Conservation (phyloP, 257 asterid genomes). For the Datura wrightii region DNA sequence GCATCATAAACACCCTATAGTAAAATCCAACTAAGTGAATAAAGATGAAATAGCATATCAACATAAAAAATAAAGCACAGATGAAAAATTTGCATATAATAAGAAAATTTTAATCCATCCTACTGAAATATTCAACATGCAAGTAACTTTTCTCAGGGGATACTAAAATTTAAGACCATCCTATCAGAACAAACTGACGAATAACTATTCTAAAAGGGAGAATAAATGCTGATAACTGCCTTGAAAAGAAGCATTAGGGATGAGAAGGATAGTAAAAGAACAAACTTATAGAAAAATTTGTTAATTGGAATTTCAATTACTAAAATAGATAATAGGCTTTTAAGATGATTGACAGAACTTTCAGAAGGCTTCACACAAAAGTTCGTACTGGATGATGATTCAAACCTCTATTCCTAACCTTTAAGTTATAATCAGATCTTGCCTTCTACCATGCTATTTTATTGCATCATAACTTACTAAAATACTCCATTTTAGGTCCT, state of each 20-base stretch:
- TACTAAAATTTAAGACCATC: background rate
- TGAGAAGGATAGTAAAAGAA: slow-evolving; percentile 7
- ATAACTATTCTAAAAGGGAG: background rate
- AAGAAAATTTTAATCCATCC: background rate
- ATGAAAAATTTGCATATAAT: background rate
- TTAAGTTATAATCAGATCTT: slow-evolving; percentile 14
- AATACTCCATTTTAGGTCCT: slow-evolving; percentile 1
- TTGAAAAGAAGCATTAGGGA: background rate
- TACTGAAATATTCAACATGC: background rate
- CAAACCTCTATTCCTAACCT: background rate
- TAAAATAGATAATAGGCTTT: background rate
- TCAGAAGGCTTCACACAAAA: slow-evolving; percentile 13
- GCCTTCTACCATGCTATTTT: background rate
- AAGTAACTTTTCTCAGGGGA: background rate
- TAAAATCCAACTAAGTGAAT: slow-evolving; percentile 31
- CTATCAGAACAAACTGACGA: background rate
- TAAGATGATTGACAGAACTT: background rate
- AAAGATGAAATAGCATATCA: slow-evolving; percentile 14
- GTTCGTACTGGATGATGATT: background rate
- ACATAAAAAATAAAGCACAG: background rate
- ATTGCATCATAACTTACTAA: background rate
- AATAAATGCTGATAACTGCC: background rate
- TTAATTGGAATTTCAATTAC: background rate
- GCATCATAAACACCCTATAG: slow-evolving; percentile 79
- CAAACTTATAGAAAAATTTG: background rate